Conservation (phyloP, 192 early-diverging fungal species). For the Coemansia sp. region DNA sequence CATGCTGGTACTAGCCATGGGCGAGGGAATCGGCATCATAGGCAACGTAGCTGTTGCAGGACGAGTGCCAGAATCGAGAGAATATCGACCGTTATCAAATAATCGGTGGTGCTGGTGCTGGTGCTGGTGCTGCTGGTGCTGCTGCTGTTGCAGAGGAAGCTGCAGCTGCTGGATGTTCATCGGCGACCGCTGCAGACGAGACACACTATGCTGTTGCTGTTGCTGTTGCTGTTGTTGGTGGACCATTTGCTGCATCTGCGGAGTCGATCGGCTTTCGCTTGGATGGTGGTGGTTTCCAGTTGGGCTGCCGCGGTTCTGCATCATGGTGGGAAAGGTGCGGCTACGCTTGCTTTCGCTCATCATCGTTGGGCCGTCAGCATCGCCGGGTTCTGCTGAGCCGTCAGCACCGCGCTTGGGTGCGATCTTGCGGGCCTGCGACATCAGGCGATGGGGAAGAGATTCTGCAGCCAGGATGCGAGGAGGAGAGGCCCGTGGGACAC, state of each 20-base stretch:
- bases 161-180: slow-evolving; percentile 6
- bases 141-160: slow-evolving; percentile 12
- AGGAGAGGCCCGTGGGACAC: slow-evolving; percentile 38
- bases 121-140: slow-evolving; percentile 8
- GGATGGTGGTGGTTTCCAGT: slow-evolving; percentile 1
- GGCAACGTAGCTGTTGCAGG: slow-evolving; percentile 26
- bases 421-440: slow-evolving; percentile 29
- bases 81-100: slow-evolving; percentile 20
- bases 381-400: slow-evolving; percentile 5
- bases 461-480: slow-evolving; percentile 39
- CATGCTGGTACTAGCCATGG: slow-evolving; percentile 4
- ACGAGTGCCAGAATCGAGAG: slow-evolving; percentile 15
- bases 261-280: slow-evolving; percentile 4
- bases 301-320: slow-evolving; percentile 27
- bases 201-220: slow-evolving; percentile 8
- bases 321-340: slow-evolving; percentile 40
- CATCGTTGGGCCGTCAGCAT: slow-evolving; percentile 29
- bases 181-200: neutral
- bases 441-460: slow-evolving; percentile 22
- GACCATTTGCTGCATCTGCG: neutral
- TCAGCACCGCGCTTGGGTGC: slow-evolving; percentile 48
- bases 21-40: slow-evolving; percentile 29
- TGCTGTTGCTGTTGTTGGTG: slow-evolving; percentile 7
- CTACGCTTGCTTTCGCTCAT: slow-evolving; percentile 45
- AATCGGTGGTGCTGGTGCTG: slow-evolving; percentile 15